Conservation (phyloP, 2,329 filamentous ascomycete species). For the Alternaria solani region DNA sequence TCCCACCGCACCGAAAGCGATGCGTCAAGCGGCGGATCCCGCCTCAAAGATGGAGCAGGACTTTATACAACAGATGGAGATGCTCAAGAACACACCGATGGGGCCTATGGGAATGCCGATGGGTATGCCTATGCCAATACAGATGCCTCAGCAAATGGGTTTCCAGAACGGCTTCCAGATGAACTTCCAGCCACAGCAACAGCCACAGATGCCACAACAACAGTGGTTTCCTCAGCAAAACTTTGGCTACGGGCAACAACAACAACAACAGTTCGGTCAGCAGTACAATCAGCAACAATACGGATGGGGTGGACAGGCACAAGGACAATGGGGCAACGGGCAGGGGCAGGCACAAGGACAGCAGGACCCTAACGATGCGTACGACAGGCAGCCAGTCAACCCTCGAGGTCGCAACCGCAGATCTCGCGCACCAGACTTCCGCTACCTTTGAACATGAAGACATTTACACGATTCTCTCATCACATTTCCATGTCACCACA, state of each 20-base stretch:
- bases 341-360: constrained; percentile 7
- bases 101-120: constrained; percentile 28
- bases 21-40: constrained; percentile 64
- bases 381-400: constrained; percentile 95
- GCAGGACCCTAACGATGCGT: constrained; percentile 65
- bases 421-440: constrained; percentile 82
- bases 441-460: constrained; percentile 21
- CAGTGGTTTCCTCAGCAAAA: constrained; percentile 64
- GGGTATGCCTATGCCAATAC: constrained; percentile 21
- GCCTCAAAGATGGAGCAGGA: constrained; percentile 48
- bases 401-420: constrained; percentile 83
- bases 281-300: constrained; percentile 17
- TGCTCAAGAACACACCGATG: constrained; percentile 54
- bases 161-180: constrained; percentile 18
- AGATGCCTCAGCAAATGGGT: constrained; percentile 17
- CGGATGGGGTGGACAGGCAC: constrained; percentile 16
- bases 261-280: constrained; percentile 12
- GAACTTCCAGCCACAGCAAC: constrained; percentile 16
- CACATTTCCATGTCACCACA: constrained; percentile 2
- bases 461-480: constrained; percentile 6
- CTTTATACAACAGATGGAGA: constrained; percentile 58
- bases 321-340: constrained; percentile 14
- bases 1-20: constrained; percentile 56
- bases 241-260: constrained; percentile 17
- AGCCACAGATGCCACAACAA: constrained; percentile 12